Conservation (phyloP, 2,329 filamentous ascomycete species). For the Penicillium psychrosexuale region DNA sequence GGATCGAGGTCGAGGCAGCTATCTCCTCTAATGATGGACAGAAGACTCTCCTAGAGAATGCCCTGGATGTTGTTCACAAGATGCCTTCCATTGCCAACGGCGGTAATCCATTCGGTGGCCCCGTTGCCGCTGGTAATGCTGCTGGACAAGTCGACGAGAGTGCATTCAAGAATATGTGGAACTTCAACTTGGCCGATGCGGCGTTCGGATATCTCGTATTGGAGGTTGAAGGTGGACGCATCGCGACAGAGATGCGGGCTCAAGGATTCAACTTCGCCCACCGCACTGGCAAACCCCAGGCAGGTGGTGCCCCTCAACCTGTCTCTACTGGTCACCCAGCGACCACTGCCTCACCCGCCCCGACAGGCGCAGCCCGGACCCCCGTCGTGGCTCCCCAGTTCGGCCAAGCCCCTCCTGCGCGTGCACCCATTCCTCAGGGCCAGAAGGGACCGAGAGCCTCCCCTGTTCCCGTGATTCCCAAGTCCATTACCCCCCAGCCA, state of each 20-base stretch:
- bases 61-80: constrained; percentile 90
- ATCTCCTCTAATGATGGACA: constrained; percentile 92
- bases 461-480: constrained; percentile 44
- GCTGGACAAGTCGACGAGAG: constrained; percentile 95
- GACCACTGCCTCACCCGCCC: constrained; percentile 36
- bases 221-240: constrained; percentile 91
- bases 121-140: constrained; percentile 64
- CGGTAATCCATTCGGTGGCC: constrained; percentile 93
- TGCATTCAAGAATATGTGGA: constrained; percentile 99
- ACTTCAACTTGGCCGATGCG: constrained; percentile 96
- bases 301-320: constrained; percentile 30
- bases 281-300: constrained; percentile 74
- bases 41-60: constrained; percentile 85
- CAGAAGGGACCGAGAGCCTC: constrained; percentile 38
- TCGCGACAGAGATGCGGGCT: constrained; percentile 97
- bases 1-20: constrained; percentile 89
- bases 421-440: constrained; percentile 27
- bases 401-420: constrained; percentile 40
- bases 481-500: constrained; percentile 37
- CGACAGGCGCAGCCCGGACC: constrained; percentile 37
- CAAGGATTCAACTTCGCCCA: constrained; percentile 99
- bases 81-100: constrained; percentile 95
- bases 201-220: constrained; percentile 95
- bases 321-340: constrained; percentile 28
- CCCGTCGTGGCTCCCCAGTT: constrained; percentile 40